Conservation (phyloP, 2,329 filamentous ascomycete genomes). For the Corynespora cassiicola region DNA sequence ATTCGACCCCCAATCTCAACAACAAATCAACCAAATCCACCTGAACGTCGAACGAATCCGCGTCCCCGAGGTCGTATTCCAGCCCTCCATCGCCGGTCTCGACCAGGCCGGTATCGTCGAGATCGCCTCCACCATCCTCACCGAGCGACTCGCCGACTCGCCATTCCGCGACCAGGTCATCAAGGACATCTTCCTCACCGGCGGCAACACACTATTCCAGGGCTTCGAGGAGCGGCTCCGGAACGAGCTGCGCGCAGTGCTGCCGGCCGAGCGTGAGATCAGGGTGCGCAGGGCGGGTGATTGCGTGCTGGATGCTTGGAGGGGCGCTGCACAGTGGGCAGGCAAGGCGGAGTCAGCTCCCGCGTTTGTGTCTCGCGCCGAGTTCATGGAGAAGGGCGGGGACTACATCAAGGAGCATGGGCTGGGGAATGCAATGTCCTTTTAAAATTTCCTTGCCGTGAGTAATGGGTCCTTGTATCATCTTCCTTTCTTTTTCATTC, state of each 20-base stretch:
- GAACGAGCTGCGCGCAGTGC: constrained; percentile 69
- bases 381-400: constrained; percentile 89
- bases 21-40: constrained; percentile 86
- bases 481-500: no score
- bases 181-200: constrained; percentile 89
- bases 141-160: constrained; percentile 71
- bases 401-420: constrained; percentile 85
- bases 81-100: constrained; percentile 87
- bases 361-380: constrained; percentile 76
- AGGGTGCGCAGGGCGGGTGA: constrained; percentile 75
- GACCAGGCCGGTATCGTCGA: constrained; percentile 95
- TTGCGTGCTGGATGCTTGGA: constrained; percentile 88
- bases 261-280: constrained; percentile 74
- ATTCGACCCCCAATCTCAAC: constrained; percentile 79
- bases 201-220: constrained; percentile 86
- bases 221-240: constrained; percentile 85
- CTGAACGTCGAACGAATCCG: constrained; percentile 96
- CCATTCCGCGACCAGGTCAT: constrained; percentile 72
- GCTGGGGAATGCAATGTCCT: constrained; percentile 48
- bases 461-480: no score
- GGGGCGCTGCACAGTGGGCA: constrained; percentile 87
- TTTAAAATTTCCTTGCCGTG: no score
- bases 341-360: constrained; percentile 64
- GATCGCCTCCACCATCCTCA: constrained; percentile 88
- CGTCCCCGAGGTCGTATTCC: constrained; percentile 91